Conservation (phyloP, 2,329 filamentous ascomycete genomes). For the Periconia digitata region DNA sequence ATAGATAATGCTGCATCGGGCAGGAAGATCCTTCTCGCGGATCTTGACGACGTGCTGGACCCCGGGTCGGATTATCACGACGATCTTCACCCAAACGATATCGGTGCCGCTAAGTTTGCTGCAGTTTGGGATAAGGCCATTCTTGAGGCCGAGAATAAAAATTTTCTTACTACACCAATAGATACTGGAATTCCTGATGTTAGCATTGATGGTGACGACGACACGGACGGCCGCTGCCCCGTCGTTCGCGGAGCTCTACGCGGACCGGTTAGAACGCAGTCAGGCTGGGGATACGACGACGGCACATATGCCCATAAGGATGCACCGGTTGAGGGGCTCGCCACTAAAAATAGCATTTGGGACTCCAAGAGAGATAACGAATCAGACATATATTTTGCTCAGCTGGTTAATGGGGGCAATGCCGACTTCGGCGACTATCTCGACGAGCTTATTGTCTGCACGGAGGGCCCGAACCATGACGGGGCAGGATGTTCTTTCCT, state of each 20-base stretch:
- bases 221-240: not conserved
- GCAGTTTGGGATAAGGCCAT: conserved; percentile 2
- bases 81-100: not conserved
- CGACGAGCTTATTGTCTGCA: conserved; percentile 15
- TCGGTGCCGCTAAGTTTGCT: not conserved
- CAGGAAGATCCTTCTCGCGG: conserved; percentile 13
- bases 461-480: too few relatives aligned
- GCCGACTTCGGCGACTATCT: conserved; percentile 1
- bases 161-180: conserved; percentile 1
- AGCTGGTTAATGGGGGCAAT: conserved; percentile 5
- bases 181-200: not conserved
- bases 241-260: conserved; percentile 2
- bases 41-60: conserved; percentile 15
- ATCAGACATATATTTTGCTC: conserved; percentile 13
- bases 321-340: too few relatives aligned
- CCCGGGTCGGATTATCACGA: not conserved
- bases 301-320: conserved; percentile 5
- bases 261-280: conserved; percentile 6
- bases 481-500: conserved; percentile 2
- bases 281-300: conserved; percentile 3
- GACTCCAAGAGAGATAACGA: too few relatives aligned
- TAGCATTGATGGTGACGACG: too few relatives aligned
- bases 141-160: not conserved
- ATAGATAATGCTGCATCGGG: conserved; percentile 2
- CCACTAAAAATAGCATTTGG: too few relatives aligned